Evolutionary conservation across 2,329 filamentous ascomycete genomes (phyloP).

Genomic region (Malbranchea zuffiana): DNA sequence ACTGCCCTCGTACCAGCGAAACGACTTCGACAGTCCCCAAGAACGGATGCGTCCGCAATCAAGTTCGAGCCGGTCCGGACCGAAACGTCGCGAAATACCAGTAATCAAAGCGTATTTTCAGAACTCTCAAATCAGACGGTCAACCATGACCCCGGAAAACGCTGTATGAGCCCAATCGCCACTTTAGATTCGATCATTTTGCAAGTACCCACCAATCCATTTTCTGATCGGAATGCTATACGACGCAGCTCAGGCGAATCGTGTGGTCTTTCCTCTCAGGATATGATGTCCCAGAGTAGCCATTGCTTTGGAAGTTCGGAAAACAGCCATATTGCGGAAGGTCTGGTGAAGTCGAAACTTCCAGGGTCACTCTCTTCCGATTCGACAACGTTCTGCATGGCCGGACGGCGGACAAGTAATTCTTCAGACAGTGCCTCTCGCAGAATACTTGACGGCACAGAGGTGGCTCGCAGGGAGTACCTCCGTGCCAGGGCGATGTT

Average conservation of each 20-base stretch:
- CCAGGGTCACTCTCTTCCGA: conserved; percentile 5
- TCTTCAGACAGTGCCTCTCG: conserved; percentile 18
- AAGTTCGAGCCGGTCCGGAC: conserved; percentile 7
- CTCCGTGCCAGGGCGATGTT: conserved; percentile 11
- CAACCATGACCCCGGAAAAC: conserved; percentile 25
- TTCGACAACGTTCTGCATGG: conserved; percentile 7
- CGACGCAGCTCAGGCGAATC: conserved; percentile 1
- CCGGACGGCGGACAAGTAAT: conserved; percentile 15
- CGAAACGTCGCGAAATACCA: conserved; percentile 22
- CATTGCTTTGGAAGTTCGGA: conserved; percentile 3
- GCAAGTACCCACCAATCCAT: conserved; percentile 9
- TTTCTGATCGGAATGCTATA: conserved; percentile 12
- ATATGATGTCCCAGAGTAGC: conserved; percentile 2
- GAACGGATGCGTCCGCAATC: background rate
- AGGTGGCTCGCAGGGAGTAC: conserved; percentile 17
- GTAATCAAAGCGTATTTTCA: conserved; percentile 24
- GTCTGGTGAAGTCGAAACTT: background rate
- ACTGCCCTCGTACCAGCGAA: conserved; percentile 6
- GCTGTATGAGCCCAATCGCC: conserved; percentile 13
- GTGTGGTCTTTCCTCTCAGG: conserved; percentile 7
- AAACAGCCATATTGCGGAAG: background rate
- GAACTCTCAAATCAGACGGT: conserved; percentile 26
- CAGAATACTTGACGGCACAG: conserved; percentile 17
- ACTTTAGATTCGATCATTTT: conserved; percentile 7
- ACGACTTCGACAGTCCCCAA: conserved; percentile 2